Base-by-base conservation (phyloP, 2,329 filamentous ascomycete species). In the Phialemoniopsis sp. region DNA sequence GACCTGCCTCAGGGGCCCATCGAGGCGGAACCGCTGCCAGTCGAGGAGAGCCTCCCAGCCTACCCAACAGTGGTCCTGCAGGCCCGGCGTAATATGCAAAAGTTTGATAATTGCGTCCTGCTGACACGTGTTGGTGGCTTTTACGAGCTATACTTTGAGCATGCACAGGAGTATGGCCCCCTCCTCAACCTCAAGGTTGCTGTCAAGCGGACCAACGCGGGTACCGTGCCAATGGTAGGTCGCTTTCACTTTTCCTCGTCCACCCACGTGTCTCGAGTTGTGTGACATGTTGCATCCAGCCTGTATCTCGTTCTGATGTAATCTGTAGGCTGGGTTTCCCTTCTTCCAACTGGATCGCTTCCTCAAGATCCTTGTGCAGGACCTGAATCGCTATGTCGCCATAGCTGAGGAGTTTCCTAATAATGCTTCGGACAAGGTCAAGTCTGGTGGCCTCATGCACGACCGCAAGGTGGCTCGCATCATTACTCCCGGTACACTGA, bases 101-200 rank as follows among this genome's bases (percentile, higher is more conserved):
- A 85, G 54, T 96, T 95, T 64, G 79, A 82, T 53, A 89, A 94
- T 53, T 97, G 91, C 63, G 86, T 98, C 30, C 63, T 98, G 8
- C 67, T 98, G 43, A 98, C 93, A 4, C 80, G 91, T 41, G 89
- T 98, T 19, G 93, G 93, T 40, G 85, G 90, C 44, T 98, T 98
- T 64, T 98, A 97, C 63, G 93, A 98, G 76, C 70, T 98, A 42
- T 98, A 98, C 66, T 94, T 97, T 60, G 86, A 95, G 53, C 90
- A 98, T 59, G 93, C 94, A 10, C 87, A 95, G 42, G 83, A 95
- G 56, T 86, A 85, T 59, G 91, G 86, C 2, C 87, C 89, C 2
- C 69, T 95, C 33, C 72, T 98, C 47, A 93, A 89, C 53, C 67
- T 98, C 55, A 97, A 96, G 62, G 81, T 95, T 39, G 82, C 85